Base-by-base conservation (phyloP, 805 yeast species). In the Candida ficus region DNA sequence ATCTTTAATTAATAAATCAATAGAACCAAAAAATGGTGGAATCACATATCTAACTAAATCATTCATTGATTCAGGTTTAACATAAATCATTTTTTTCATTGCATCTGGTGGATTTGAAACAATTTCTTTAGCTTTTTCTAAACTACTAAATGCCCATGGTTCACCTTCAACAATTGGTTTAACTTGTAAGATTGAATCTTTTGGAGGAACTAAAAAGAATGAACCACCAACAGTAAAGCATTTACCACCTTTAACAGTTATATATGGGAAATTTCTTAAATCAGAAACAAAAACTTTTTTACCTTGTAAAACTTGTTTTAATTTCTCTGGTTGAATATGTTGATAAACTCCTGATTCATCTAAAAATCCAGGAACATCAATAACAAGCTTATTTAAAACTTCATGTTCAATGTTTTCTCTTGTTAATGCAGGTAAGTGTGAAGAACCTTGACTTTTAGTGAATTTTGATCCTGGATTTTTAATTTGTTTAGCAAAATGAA, bases 371-470 rank as follows among this genome's bases (percentile, higher is more conserved):
- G 74, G 74, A 7, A 67, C 49, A 49, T 69, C 74, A 46, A 55
- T 46, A 4, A 66, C 42, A 1, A 48, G 31, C 22, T 62, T 57
- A 12, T 57, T 61, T 16, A 45, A 50, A 14, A 73, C 57, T 7
- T 58, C 52, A 47, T 61, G 75, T 5, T 60, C 62, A 41, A 75
- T 69, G 12, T 69, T 51, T 4, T 66, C 70, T 52, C 86, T 69
- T 0, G 96, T 88, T 56, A 80, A 76, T 21, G 88, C 88, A 0
- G 95, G 95, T 34, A 82, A 60, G 39, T 61, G 62, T 1, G 68
- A 65, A 0, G 67, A 66, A 2, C 70, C 70, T 2, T 58, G 55
- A 6, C 43, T 44, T 21, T 60, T 60, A 10, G 35, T 21, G 11
- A 41, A 36, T 31, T 30, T 43, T 4, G 44, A 28, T 1, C 44